phyloP scores from a whole-genome alignment of 169 alveolate species.

The Plasmodium berghei region DNA sequence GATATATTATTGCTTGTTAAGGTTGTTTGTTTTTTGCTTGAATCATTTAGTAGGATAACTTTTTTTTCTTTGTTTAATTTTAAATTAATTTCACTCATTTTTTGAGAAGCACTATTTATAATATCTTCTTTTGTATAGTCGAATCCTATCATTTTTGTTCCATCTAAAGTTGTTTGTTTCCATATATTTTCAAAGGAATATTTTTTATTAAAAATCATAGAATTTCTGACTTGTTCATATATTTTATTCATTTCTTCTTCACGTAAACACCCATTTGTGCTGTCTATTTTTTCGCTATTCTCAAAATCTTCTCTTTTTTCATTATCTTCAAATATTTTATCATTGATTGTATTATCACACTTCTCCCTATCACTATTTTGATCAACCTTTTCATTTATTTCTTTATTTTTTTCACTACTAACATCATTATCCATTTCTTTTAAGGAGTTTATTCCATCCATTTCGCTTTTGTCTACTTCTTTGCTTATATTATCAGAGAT shows the following conservation, averaged over 20 bases:
- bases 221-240: conserved; percentile 46
- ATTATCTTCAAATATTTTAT: not conserved
- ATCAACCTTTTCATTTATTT: not conserved
- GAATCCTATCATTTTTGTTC: conserved; percentile 31
- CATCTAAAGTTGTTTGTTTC: conserved; percentile 7
- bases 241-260: conserved; percentile 30
- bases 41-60: conserved; percentile 8
- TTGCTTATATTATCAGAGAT: not conserved
- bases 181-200: conserved; percentile 41
- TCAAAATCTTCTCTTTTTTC: not conserved
- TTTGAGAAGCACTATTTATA: conserved; percentile 27
- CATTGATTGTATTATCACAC: not conserved
- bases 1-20: not conserved
- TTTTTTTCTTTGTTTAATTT: conserved; percentile 29
- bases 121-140: conserved; percentile 26
- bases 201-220: conserved; percentile 8
- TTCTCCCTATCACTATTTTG: not conserved
- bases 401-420: not conserved
- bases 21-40: not conserved
- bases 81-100: conserved; percentile 64
- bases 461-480: not conserved
- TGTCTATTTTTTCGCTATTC: not conserved
- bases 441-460: not conserved
- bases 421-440: not conserved
- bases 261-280: not conserved